Conservation (phyloP, 177 flowering plant genomes). For the Vitis hybrid region DNA sequence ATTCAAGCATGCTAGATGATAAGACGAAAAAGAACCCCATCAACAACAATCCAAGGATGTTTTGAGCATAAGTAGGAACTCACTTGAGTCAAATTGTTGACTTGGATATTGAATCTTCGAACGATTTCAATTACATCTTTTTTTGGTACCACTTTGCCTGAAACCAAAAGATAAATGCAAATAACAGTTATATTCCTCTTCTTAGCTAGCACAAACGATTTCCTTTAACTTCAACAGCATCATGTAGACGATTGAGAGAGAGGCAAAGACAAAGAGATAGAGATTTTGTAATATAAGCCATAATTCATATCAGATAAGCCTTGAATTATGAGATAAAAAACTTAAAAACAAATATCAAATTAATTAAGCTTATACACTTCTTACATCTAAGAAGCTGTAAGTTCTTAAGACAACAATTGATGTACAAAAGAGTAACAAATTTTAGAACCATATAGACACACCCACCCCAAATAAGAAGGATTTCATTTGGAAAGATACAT, state of each 20-base stretch:
- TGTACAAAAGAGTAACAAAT: neutral
- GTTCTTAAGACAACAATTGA: neutral
- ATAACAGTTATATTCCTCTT: neutral
- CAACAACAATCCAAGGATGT: no score
- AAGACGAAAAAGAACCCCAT: no score
- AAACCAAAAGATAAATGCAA: slow-evolving; percentile 13
- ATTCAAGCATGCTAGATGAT: neutral
- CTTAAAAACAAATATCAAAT: neutral
- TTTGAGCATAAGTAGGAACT: slow-evolving; percentile 16
- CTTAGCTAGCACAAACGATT: no score
- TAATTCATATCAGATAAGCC: neutral
- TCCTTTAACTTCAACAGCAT: neutral
- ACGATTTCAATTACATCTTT: slow-evolving; percentile 63
- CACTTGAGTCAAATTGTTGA: slow-evolving; percentile 94
- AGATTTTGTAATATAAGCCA: neutral
- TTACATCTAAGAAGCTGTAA: no score
- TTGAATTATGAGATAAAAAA: neutral
- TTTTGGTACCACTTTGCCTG: slow-evolving; percentile 74
- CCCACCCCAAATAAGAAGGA: neutral
- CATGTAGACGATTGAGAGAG: neutral
- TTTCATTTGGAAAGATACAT: neutral
- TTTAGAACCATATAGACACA: neutral
- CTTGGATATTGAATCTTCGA: slow-evolving; percentile 89
- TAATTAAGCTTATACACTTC: no score
- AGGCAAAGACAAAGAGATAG: no score